phyloP scores from a whole-genome alignment of 305 asterid species.

The Andrographis paniculata region DNA sequence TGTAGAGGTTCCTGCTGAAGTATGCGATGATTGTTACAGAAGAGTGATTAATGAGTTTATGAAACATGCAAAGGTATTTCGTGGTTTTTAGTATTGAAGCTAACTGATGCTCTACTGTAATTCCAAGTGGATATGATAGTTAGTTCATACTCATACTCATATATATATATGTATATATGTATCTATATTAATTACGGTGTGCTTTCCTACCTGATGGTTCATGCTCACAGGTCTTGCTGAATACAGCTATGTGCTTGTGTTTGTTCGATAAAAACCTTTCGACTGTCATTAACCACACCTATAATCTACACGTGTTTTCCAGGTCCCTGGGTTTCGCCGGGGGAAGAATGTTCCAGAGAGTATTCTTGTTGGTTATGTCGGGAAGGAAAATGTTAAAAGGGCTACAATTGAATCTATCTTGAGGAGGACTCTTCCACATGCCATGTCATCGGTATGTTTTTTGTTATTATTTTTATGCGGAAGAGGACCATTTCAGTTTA shows the following conservation, averaged over 20 bases:
- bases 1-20: constrained; percentile 79
- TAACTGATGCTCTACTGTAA: constrained; percentile 1
- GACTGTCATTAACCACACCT: background rate
- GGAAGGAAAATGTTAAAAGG: constrained; percentile 57
- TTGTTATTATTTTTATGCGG: constrained; percentile 4
- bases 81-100: background rate
- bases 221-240: constrained; percentile 1
- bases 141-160: no score
- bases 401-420: constrained; percentile 80
- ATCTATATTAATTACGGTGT: no score
- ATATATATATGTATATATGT: no score
- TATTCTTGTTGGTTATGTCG: constrained; percentile 54
- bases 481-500: no score
- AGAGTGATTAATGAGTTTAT: constrained; percentile 58
- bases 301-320: constrained; percentile 12
- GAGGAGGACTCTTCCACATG: constrained; percentile 97
- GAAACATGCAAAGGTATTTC: constrained; percentile 65
- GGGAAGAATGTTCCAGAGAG: constrained; percentile 87
- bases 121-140: background rate
- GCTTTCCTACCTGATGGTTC: constrained; percentile 3
- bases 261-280: background rate
- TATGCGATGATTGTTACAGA: constrained; percentile 76
- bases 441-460: constrained; percentile 71
- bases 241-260: constrained; percentile 2
- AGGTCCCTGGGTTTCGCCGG: constrained; percentile 98